Evolutionary conservation across 805 yeast species (phyloP).

Genomic region (Jamesozyma hellenica): DNA sequence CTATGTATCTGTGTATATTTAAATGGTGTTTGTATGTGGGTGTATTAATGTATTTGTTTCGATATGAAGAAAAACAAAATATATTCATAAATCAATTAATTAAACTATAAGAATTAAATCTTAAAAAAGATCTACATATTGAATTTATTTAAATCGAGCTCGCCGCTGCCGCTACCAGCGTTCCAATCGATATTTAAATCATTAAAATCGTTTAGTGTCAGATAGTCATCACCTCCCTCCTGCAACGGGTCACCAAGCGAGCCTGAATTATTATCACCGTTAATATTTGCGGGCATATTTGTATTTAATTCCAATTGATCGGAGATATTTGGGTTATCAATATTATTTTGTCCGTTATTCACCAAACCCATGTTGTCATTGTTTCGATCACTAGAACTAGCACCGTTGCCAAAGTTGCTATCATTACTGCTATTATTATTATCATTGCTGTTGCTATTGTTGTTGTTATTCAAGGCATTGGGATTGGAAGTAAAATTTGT

Average conservation of each 20-base stretch:
- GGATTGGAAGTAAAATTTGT: constrained; percentile 10
- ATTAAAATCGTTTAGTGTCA: constrained; percentile 29
- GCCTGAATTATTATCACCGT: background rate
- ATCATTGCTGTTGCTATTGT: constrained; percentile 3
- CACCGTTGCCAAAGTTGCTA: background rate
- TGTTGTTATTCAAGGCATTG: constrained; percentile 1
- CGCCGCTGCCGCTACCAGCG: constrained; percentile 22
- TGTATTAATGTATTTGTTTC: no score
- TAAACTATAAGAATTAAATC: no score
- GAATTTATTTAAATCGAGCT: constrained; percentile 21
- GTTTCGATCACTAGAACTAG: background rate
- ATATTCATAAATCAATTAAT: no score
- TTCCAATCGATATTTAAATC: constrained; percentile 30
- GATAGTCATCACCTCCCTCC: constrained; percentile 24
- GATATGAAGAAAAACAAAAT: no score
- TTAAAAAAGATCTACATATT: constrained; percentile 7
- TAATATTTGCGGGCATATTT: constrained; percentile 5
- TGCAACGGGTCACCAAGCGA: constrained; percentile 5
- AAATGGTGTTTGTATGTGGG: no score
- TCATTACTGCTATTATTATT: constrained; percentile 3
- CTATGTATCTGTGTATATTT: background rate
- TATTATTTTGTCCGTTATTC: background rate
- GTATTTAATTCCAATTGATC: background rate
- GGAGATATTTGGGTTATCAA: background rate
- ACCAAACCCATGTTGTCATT: background rate